Percentiles rank a stretch among this genome's conserved stretches.
phyloP scores from a whole-genome alignment of 2,329 filamentous ascomycete genomes.

The Cryphonectria nitschkei region DNA sequence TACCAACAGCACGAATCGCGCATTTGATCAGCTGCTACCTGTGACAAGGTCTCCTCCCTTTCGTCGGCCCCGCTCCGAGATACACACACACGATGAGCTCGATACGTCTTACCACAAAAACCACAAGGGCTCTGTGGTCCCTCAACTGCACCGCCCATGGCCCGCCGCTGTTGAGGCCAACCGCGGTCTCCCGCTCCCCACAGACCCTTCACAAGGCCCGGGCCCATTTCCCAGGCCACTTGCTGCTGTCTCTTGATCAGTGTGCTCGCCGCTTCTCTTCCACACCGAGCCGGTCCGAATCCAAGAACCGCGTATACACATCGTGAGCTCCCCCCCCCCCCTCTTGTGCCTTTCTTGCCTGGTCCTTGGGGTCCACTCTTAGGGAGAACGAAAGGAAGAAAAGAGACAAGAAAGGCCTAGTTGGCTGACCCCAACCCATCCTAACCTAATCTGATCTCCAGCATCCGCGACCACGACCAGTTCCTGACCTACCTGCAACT shows the following conservation, averaged over 20 bases:
- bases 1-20: background rate
- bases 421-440: background rate
- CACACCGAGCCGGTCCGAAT: constrained; percentile 10
- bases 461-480: constrained; percentile 58
- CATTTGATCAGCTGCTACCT: background rate
- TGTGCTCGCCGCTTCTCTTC: constrained; percentile 19
- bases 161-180: background rate
- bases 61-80: background rate
- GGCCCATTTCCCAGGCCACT: background rate
- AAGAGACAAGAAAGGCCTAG: too few relatives aligned
- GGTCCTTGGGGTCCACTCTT: too few relatives aligned
- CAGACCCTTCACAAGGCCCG: background rate
- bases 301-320: constrained; percentile 36
- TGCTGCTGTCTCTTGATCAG: background rate
- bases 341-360: too few relatives aligned
- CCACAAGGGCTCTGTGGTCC: background rate
- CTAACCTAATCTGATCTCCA: constrained; percentile 33
- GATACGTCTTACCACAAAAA: background rate
- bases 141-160: background rate
- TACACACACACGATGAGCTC: constrained; percentile 4
- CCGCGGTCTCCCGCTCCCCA: background rate
- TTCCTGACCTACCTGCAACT: constrained; percentile 60
- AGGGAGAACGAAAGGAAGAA: too few relatives aligned
- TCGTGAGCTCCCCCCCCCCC: constrained; percentile 36
- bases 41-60: background rate